Conservation (phyloP, 306 rosid genomes). For the Dryas drummondii region DNA sequence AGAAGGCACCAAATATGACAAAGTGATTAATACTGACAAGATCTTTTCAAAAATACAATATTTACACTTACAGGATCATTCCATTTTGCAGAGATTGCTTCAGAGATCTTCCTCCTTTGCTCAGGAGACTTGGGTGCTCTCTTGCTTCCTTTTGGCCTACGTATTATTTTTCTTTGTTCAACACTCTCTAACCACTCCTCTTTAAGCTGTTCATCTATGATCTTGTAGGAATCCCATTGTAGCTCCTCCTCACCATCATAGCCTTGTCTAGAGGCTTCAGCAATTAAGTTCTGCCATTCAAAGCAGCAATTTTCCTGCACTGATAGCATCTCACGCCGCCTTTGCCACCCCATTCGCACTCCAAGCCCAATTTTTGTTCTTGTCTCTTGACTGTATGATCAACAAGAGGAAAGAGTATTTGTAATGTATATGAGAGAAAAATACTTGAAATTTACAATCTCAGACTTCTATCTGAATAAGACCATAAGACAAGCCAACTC, state of each 20-base stretch:
- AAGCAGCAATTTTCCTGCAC: conserved; percentile 69
- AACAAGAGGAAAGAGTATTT: conserved; percentile 9
- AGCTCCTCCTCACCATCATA: conserved; percentile 64
- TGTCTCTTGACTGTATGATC: conserved; percentile 65
- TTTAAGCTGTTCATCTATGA: conserved; percentile 50
- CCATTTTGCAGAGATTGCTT: conserved; percentile 93
- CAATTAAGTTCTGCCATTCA: conserved; percentile 85
- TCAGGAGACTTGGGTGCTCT: conserved; percentile 86
- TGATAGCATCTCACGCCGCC: conserved; percentile 49
- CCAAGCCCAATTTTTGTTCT: conserved; percentile 71
- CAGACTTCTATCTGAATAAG: not conserved
- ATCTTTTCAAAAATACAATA: conserved; percentile 24
- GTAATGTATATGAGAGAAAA: not conserved
- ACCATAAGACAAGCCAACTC: not conserved
- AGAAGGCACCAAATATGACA: not conserved
- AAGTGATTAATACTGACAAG: not conserved
- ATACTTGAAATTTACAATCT: not conserved
- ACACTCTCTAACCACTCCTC: conserved; percentile 64
- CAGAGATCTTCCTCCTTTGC: conserved; percentile 87
- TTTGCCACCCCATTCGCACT: conserved; percentile 72
- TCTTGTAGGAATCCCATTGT: conserved; percentile 79
- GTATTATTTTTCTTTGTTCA: conserved; percentile 50
- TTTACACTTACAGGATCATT: conserved; percentile 71
- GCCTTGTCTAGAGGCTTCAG: conserved; percentile 79
- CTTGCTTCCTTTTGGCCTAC: conserved; percentile 49